Evolutionary conservation across 768 basidiomycete species (phyloP).

Genomic region (Chalciporus chontae): DNA sequence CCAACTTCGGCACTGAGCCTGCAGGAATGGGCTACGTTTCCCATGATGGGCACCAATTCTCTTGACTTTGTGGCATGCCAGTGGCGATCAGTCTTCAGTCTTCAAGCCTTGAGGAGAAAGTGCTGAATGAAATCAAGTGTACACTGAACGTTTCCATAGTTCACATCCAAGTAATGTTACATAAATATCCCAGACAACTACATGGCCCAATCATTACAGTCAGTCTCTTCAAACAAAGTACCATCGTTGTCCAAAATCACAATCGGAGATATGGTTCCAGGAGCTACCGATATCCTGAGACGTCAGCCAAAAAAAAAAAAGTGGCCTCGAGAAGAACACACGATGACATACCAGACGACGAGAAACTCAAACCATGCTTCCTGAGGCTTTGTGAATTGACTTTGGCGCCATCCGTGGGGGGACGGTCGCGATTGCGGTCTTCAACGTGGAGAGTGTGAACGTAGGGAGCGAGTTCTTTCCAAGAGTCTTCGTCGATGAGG

Average conservation of each 20-base stretch:
- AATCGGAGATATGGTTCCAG: slow-evolving; percentile 23
- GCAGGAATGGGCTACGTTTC: slow-evolving; percentile 49
- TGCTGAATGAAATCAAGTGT: slow-evolving; percentile 40
- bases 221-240: slow-evolving; percentile 4
- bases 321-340: no score
- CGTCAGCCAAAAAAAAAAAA: no score
- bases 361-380: slow-evolving; percentile 16
- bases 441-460: slow-evolving; percentile 31
- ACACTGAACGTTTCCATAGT: no score
- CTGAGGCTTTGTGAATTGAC: slow-evolving; percentile 12
- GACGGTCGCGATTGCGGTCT: slow-evolving; percentile 20
- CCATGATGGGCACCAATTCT: slow-evolving; percentile 49
- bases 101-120: no score
- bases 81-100: no score
- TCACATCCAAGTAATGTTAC: background rate
- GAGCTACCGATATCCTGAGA: slow-evolving; percentile 11
- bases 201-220: background rate
- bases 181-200: no score
- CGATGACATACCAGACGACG: slow-evolving; percentile 22
- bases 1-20: slow-evolving; percentile 35
- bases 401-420: slow-evolving; percentile 15
- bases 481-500: slow-evolving; percentile 31
- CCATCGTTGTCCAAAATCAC: slow-evolving; percentile 21
- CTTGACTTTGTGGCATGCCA: slow-evolving; percentile 15
- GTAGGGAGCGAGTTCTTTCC: slow-evolving; percentile 31